These are phyloP conservation scores for Climacium dendroides DNA, from an alignment of 225 moss, liverwort and hornwort genomes.

Conservation along the genomic window DNA sequence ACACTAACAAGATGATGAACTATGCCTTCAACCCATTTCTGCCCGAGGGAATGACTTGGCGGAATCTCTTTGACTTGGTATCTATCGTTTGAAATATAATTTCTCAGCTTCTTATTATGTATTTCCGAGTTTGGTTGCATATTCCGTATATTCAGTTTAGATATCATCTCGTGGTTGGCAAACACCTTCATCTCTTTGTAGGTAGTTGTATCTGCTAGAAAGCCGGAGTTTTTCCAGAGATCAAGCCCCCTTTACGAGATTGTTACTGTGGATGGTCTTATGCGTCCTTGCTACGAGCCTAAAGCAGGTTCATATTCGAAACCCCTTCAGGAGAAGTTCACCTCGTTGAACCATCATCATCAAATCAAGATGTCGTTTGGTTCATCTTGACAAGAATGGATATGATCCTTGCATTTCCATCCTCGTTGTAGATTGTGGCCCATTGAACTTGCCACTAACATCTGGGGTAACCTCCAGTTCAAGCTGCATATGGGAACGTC, in stretches of 20 bases:
- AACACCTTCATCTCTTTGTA: neutral
- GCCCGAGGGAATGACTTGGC: slow-evolving; percentile 53
- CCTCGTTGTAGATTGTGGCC: neutral
- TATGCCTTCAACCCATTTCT: slow-evolving; percentile 67
- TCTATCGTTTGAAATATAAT: neutral
- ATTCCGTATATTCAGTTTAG: neutral
- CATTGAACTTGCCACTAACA: neutral
- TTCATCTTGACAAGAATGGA: neutral
- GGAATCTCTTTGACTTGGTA: slow-evolving; percentile 72
- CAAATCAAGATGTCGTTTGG: neutral
- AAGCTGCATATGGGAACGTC: neutral
- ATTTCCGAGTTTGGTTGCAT: neutral
- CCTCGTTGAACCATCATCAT: neutral
- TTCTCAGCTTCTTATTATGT: neutral
- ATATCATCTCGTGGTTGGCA: neutral
- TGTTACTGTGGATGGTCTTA: slow-evolving; percentile 60
- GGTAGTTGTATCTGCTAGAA: slow-evolving; percentile 78
- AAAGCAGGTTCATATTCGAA: slow-evolving; percentile 38
- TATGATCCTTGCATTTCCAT: neutral
- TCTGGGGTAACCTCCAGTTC: neutral
- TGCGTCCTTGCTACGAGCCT: slow-evolving; percentile 64
- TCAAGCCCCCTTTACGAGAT: slow-evolving; percentile 67
- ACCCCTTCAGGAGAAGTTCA: neutral
- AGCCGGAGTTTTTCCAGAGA: slow-evolving; percentile 67
- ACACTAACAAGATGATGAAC: slow-evolving; percentile 71